Evolutionary conservation across 345 rosid genomes (phyloP).

Genomic region (Passiflora organensis): DNA sequence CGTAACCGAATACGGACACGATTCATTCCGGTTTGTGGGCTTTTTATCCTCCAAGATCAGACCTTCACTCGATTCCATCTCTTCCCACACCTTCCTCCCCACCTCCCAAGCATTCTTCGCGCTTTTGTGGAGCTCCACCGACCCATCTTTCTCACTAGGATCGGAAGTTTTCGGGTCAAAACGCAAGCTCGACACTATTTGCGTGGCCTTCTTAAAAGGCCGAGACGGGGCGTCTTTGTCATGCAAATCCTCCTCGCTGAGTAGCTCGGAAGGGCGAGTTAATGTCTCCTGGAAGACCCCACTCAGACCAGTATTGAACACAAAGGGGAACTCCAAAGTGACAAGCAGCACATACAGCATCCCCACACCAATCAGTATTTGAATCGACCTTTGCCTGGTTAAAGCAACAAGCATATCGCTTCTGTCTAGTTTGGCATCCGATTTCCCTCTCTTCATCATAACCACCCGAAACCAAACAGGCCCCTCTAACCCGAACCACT

Average conservation of each 20-base stretch:
- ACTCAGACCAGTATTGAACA: conserved; percentile 43
- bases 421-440: conserved; percentile 33
- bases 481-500: too few species aligned
- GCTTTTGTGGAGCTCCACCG: conserved; percentile 65
- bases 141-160: conserved; percentile 49
- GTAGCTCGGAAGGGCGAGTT: conserved; percentile 42
- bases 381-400: conserved; percentile 63
- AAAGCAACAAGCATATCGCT: conserved; percentile 39
- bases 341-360: conserved; percentile 53
- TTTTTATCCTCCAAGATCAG: conserved; percentile 5
- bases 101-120: conserved; percentile 71
- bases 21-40: conserved; percentile 32
- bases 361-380: conserved; percentile 50
- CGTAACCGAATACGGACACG: conserved; percentile 62
- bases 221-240: conserved; percentile 49
- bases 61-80: conserved; percentile 46
- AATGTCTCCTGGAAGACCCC: conserved; percentile 40
- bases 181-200: conserved; percentile 47
- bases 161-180: conserved; percentile 54
- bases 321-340: conserved; percentile 73
- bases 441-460: conserved; percentile 64
- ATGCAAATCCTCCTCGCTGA: conserved; percentile 40
- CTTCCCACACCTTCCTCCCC: conserved; percentile 69
- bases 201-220: too few species aligned
- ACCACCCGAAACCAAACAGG: too few species aligned